Base-by-base conservation (phyloP, 192 early-diverging fungal species). In the Geranomyces variabilis region DNA sequence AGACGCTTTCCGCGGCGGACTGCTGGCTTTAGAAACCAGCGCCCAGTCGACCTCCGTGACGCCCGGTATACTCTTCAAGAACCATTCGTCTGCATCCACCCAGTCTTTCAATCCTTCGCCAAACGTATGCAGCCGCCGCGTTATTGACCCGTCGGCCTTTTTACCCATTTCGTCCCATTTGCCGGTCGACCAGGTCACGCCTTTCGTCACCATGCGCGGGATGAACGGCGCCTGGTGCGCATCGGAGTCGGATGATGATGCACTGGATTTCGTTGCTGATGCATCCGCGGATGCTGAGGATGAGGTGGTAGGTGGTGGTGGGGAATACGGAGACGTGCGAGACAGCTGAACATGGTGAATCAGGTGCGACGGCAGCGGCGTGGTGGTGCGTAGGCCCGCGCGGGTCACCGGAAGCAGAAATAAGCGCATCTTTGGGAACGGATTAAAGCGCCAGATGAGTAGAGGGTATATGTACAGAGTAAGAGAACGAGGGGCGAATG, bases 21-120 rank as follows among this genome's bases (percentile, higher is more conserved):
- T 43, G 43, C 21, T 65, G 14, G 66, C 12, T 60, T 21, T 28
- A 21, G 28, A 19, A n/a, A 64, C 58, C 8, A 7, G 14, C 6
- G 46, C 44, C 63, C 63, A 66, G 70, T 46, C 59, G 19, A 75
- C 47, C 64, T 67, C 67, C 5, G 59, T 57, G 36, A 73, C 59
- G 10, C 36, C 46, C 12, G 75, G 75, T 19, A 77, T 44, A 10
- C 31, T 55, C 65, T 75, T 78, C 67, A 78, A 36, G 51, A 75
- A 75, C 56, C 65, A 69, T 48, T 78, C 77, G 6, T 75, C 72
- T 43, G 67, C 46, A 45, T 63, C 47, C 8, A 70, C 56, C 22
- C 26, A 29, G 46, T 78, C 72, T 26, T 72, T 64, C 22, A 78
- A 8, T 22, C 57, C 46, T 15, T 78, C 67, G 15, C 77, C 77